Evolutionary conservation across 768 basidiomycete species (phyloP), one percentile per base, ranked within the genome.

Genomic region (Russula foetens): DNA sequence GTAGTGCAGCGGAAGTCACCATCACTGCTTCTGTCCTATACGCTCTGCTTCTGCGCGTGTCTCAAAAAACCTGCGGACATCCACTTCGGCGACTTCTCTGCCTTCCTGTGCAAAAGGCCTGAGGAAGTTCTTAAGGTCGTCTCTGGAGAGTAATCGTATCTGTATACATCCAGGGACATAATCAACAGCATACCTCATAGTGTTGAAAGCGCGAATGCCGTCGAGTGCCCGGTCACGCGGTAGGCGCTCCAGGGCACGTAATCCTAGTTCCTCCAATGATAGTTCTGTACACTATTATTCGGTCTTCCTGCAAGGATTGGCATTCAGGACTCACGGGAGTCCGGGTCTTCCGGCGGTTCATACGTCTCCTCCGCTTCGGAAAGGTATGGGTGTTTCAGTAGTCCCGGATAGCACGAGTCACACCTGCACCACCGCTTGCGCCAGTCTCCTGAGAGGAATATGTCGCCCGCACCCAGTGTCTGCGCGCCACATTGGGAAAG

Each of bases 261-360:
- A 78, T 12, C 91, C 91, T 6, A 93, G 79, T 69, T 91, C 89
- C 70, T 92, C 91, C 35, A 93, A 73, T 19, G 90, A 88, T 52
- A 91, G 74, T 26, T 82, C 90, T 90, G 56, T 23, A 17, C 7
- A 43, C 28, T 50, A 19, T 8, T 29, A 29, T 38, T 50, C 44
- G n/a, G 19, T 15, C 28, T 31, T 17, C 47, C 33, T 21, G 28
- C 35, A 46, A 15, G 0, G 17, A 35, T 17, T 15, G 23, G 43
- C 33, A n/a, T 17, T n/a, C 12, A n/a, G 43, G 12, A 58, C 71
- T 43, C 53, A 84, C 90, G 84, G 62, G 84, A 90, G 69, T 93
- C 91, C 11, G 91, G 90, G 71, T 92, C 91, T 67, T 89, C 84
- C 4, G 90, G 91, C 1, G 88, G 89, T 69, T 90, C 87, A 62